Percentiles rank a stretch among this genome's conserved stretches.
Evolutionary conservation across 2,329 filamentous ascomycete genomes (phyloP).

Genomic region (Stachybotrys chlorohalonatus): DNA sequence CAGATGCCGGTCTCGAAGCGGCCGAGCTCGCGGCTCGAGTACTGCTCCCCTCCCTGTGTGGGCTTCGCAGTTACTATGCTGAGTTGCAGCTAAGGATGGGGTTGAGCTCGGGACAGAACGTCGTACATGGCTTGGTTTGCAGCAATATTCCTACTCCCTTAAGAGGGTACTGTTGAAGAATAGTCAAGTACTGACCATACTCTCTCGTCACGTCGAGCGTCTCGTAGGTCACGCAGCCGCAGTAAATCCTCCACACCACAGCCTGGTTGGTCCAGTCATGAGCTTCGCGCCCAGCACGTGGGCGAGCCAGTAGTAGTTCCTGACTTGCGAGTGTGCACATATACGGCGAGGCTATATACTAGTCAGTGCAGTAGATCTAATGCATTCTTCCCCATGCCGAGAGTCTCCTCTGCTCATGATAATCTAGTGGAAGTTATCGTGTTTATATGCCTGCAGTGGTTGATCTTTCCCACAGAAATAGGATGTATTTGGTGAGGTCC

Average conservation of each 20-base stretch:
- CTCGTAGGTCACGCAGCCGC: constrained; percentile 13
- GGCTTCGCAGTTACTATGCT: not conserved
- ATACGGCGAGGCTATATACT: too few species aligned
- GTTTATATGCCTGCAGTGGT: too few species aligned
- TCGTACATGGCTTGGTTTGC: too few species aligned
- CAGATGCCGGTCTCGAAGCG: constrained; percentile 1
- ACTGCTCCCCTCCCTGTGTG: not conserved
- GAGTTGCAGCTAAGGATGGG: not conserved
- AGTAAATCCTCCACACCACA: constrained; percentile 3
- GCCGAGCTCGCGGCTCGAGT: not conserved
- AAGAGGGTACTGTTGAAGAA: not conserved
- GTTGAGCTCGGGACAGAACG: not conserved
- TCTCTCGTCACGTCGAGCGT: constrained; percentile 14
- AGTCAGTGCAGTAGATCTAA: too few species aligned
- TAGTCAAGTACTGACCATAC: constrained; percentile 15
- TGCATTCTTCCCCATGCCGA: too few species aligned
- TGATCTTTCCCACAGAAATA: too few species aligned
- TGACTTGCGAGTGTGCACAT: not conserved
- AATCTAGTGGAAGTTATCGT: too few species aligned
- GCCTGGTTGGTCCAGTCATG: constrained; percentile 2
- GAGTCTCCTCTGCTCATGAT: too few species aligned
- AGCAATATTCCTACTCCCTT: too few species aligned
- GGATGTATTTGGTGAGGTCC: too few species aligned
- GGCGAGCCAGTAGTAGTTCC: constrained; percentile 2
- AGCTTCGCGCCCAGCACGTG: constrained; percentile 3